phyloP scores from a whole-genome alignment of 2,329 filamentous ascomycete species.

The Parastagonospora avenae region DNA sequence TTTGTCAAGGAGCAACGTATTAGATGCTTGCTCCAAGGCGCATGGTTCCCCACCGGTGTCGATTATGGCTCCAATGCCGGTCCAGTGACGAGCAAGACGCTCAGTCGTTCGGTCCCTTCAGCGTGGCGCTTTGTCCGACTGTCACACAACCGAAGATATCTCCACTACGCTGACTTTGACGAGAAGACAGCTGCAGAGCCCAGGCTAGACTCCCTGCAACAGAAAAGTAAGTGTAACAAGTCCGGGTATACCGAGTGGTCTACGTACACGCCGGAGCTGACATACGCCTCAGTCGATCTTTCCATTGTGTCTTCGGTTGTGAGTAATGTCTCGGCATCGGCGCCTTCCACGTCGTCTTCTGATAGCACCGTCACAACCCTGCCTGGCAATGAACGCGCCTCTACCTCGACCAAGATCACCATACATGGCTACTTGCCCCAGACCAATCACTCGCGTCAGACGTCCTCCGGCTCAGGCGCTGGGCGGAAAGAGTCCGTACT shows the following conservation, averaged over 20 bases:
- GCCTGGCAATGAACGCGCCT: conserved; percentile 35
- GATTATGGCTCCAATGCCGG: conserved; percentile 57
- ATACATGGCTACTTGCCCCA: conserved; percentile 73
- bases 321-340: conserved; percentile 80
- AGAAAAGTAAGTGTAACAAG: conserved; percentile 64
- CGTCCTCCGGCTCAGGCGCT: conserved; percentile 35
- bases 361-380: conserved; percentile 54
- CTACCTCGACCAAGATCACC: conserved; percentile 79
- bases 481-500: conserved; percentile 70
- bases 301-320: conserved; percentile 89
- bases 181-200: conserved; percentile 68
- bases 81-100: conserved; percentile 49
- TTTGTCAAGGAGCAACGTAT: conserved; percentile 98
- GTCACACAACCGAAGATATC: conserved; percentile 85
- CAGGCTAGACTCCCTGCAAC: conserved; percentile 71
- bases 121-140: conserved; percentile 84
- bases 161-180: conserved; percentile 89
- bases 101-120: conserved; percentile 53
- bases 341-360: conserved; percentile 55
- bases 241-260: conserved; percentile 10
- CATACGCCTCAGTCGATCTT: conserved; percentile 68
- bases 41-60: conserved; percentile 75
- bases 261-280: conserved; percentile 35
- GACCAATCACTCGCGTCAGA: conserved; percentile 32
- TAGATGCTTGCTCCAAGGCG: conserved; percentile 82